Percentiles rank a stretch among this genome's conserved stretches.
These are phyloP conservation scores for Crepidotus sp. DNA, from an alignment of 1,284 basidiomycete species.

Conservation along the genomic window DNA sequence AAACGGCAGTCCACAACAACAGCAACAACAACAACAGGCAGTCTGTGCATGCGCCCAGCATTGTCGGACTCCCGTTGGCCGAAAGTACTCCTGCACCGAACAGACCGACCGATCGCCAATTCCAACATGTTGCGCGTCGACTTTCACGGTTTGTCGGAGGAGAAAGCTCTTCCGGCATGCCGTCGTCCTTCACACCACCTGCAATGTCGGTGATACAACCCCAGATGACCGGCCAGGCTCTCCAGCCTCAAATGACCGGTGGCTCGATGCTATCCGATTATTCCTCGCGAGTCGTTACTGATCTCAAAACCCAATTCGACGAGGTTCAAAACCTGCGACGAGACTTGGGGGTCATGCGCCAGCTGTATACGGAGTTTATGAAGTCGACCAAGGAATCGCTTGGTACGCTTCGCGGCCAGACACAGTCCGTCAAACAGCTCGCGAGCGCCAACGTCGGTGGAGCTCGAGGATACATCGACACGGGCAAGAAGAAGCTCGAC, in stretches of 20 bases:
- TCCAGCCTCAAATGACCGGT: constrained; percentile 68
- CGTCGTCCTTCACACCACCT: constrained; percentile 21
- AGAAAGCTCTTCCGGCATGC: constrained; percentile 14
- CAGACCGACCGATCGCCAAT: constrained; percentile 66
- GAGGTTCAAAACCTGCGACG: constrained; percentile 90
- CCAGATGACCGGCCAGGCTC: constrained; percentile 57
- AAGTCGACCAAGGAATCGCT: constrained; percentile 84
- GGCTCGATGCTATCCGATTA: constrained; percentile 65
- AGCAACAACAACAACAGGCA: constrained; percentile 44
- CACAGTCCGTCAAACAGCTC: constrained; percentile 78
- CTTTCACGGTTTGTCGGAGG: constrained; percentile 54
- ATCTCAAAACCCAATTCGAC: constrained; percentile 88
- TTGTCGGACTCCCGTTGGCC: constrained; percentile 46
- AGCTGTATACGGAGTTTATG: constrained; percentile 91
- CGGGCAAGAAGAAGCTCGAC: constrained; percentile 88
- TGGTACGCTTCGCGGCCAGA: constrained; percentile 70
- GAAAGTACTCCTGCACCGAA: constrained; percentile 50
- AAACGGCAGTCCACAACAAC: constrained; percentile 49
- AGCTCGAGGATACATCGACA: constrained; percentile 82
- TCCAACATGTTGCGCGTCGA: constrained; percentile 61
- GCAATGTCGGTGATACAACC: constrained; percentile 33
- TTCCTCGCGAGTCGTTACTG: constrained; percentile 61
- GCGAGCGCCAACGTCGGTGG: constrained; percentile 80
- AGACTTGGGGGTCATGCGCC: constrained; percentile 88
- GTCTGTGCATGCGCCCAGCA: constrained; percentile 31